These are phyloP conservation scores for Chionographis japonica DNA, from an alignment of 106 monocot species.

Conservation along the genomic window DNA sequence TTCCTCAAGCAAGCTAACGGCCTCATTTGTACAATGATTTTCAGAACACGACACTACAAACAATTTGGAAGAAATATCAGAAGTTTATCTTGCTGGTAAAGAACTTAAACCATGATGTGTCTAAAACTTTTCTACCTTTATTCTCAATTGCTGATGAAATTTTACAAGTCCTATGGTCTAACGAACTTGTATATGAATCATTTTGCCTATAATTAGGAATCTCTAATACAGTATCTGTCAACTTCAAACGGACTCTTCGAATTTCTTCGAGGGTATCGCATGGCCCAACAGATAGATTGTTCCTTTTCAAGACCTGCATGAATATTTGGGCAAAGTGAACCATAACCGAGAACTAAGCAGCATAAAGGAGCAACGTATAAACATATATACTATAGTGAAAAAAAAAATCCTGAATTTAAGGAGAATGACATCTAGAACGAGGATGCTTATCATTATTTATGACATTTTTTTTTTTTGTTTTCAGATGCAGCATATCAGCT, in stretches of 20 bases:
- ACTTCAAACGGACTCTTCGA: slow-evolving; percentile 9
- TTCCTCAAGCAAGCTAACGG: slow-evolving; percentile 15
- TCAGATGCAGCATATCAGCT: too few relatives aligned
- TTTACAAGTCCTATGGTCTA: slow-evolving; percentile 9
- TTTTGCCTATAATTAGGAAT: slow-evolving; percentile 1
- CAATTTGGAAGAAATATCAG: neutral
- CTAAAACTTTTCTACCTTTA: slow-evolving; percentile 9
- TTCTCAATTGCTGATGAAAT: slow-evolving; percentile 5
- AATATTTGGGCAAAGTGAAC: neutral
- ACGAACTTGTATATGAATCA: slow-evolving; percentile 1
- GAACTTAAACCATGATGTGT: neutral
- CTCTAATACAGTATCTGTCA: slow-evolving; percentile 7
- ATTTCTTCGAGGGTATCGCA: slow-evolving; percentile 18
- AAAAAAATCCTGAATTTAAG: neutral
- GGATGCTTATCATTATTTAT: neutral
- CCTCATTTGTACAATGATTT: slow-evolving; percentile 6
- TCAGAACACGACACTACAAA: neutral
- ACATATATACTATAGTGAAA: neutral
- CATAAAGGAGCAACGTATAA: neutral
- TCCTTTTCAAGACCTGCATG: slow-evolving; percentile 29
- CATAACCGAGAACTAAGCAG: neutral
- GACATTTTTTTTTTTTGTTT: neutral
- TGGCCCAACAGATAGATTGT: slow-evolving; percentile 5
- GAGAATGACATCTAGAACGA: neutral
- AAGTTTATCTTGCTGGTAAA: slow-evolving; percentile 3